Evolutionary conservation across 202 grass and related monocot genomes (phyloP).

Genomic region (Zizania palustris): DNA sequence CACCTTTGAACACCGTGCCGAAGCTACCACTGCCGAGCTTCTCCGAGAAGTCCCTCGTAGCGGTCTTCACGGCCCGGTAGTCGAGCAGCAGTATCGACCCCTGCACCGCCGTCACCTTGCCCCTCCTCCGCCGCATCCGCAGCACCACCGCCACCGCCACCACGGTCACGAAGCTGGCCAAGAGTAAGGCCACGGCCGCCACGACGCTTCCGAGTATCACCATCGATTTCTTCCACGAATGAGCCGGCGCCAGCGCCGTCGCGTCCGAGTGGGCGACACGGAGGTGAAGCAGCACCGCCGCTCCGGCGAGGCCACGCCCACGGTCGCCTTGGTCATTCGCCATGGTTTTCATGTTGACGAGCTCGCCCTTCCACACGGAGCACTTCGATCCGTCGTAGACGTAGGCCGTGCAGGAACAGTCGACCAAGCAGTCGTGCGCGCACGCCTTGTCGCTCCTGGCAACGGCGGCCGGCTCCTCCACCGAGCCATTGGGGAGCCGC

Average conservation of each 20-base stretch:
- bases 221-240: slow-evolving; percentile 43
- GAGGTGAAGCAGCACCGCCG: slow-evolving; percentile 37
- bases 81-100: slow-evolving; percentile 51
- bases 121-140: slow-evolving; percentile 29
- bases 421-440: slow-evolving; percentile 41
- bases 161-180: slow-evolving; percentile 35
- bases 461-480: slow-evolving; percentile 17
- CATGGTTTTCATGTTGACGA: slow-evolving; percentile 45
- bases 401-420: slow-evolving; percentile 63
- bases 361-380: slow-evolving; percentile 51
- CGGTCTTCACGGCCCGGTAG: slow-evolving; percentile 49
- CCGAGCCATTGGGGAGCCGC: slow-evolving; percentile 43
- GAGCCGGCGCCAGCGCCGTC: not conserved
- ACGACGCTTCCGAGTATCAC: slow-evolving; percentile 26
- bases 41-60: slow-evolving; percentile 62
- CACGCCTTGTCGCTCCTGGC: slow-evolving; percentile 41
- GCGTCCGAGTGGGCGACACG: slow-evolving; percentile 62
- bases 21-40: slow-evolving; percentile 70
- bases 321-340: slow-evolving; percentile 20
- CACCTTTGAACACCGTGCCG: slow-evolving; percentile 64
- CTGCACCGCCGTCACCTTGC: slow-evolving; percentile 46
- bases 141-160: slow-evolving; percentile 7
- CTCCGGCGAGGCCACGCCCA: not conserved
- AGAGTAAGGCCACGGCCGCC: slow-evolving; percentile 27
- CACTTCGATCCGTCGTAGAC: slow-evolving; percentile 44